Conservation (phyloP, 768 basidiomycete species). For the Tephrocybe sp. region DNA sequence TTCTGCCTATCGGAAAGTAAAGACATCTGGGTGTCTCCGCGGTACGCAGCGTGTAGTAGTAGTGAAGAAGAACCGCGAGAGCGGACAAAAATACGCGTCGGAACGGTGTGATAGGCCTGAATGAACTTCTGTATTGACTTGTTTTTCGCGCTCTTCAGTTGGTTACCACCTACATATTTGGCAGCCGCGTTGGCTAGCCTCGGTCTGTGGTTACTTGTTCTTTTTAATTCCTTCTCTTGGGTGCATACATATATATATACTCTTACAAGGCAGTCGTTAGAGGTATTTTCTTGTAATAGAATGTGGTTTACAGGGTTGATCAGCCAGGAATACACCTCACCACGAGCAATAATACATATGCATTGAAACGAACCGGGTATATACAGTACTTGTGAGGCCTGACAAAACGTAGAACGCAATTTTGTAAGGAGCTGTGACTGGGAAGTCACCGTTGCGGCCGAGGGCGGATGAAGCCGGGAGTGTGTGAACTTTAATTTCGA, state of each 20-base stretch:
- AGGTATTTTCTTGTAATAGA: too few relatives aligned
- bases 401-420: not conserved
- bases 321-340: too few relatives aligned
- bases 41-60: not conserved
- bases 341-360: too few relatives aligned
- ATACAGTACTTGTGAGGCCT: too few relatives aligned
- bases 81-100: conserved; percentile 14
- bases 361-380: too few relatives aligned
- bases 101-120: not conserved
- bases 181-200: too few relatives aligned
- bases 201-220: too few relatives aligned
- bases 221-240: too few relatives aligned
- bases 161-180: too few relatives aligned
- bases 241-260: too few relatives aligned
- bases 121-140: conserved; percentile 17
- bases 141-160: conserved; percentile 7
- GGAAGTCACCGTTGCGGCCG: conserved; percentile 7
- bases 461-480: conserved; percentile 47
- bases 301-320: too few relatives aligned
- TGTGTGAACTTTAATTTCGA: conserved; percentile 50
- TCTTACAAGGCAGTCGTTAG: too few relatives aligned
- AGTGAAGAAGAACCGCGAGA: not conserved
- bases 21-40: conserved; percentile 22
- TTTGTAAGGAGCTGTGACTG: not conserved
- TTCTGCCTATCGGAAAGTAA: conserved; percentile 32